Evolutionary conservation across 805 yeast species (phyloP).

Genomic region (Diddensiella transvaalensis): DNA sequence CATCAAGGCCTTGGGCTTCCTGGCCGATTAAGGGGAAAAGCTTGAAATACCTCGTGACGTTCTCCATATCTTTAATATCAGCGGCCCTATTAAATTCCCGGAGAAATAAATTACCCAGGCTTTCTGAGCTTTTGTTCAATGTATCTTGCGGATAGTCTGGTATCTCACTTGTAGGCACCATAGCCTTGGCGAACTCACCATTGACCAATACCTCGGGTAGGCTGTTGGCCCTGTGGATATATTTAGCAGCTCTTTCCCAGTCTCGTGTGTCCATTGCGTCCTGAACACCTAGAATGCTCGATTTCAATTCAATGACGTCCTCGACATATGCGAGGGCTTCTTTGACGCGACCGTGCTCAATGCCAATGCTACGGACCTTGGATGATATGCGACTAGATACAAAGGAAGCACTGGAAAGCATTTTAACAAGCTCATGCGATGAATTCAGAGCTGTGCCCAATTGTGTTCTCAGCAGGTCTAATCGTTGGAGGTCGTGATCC

Average conservation of each 20-base stretch:
- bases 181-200: slow-evolving; percentile 71
- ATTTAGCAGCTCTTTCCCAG: slow-evolving; percentile 75
- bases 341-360: slow-evolving; percentile 62
- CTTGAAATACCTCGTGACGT: slow-evolving; percentile 74
- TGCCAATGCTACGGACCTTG: slow-evolving; percentile 64
- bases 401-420: slow-evolving; percentile 58
- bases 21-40: slow-evolving; percentile 83
- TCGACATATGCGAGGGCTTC: slow-evolving; percentile 61
- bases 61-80: slow-evolving; percentile 55
- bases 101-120: slow-evolving; percentile 55
- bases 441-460: slow-evolving; percentile 32
- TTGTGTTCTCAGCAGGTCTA: slow-evolving; percentile 30
- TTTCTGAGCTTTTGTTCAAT: slow-evolving; percentile 54
- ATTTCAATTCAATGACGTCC: slow-evolving; percentile 61
- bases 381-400: slow-evolving; percentile 65
- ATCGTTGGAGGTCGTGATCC: slow-evolving; percentile 24
- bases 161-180: slow-evolving; percentile 81
- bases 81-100: slow-evolving; percentile 72
- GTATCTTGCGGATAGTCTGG: slow-evolving; percentile 71
- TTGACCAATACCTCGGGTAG: slow-evolving; percentile 52
- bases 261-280: slow-evolving; percentile 64
- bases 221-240: slow-evolving; percentile 50
- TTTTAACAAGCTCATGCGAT: slow-evolving; percentile 52
- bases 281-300: slow-evolving; percentile 59
- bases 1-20: slow-evolving; percentile 64